Percentiles rank a stretch among this genome's conserved stretches.
phyloP scores from a whole-genome alignment of 2,329 filamentous ascomycete species.

The Colletotrichum limetticola region DNA sequence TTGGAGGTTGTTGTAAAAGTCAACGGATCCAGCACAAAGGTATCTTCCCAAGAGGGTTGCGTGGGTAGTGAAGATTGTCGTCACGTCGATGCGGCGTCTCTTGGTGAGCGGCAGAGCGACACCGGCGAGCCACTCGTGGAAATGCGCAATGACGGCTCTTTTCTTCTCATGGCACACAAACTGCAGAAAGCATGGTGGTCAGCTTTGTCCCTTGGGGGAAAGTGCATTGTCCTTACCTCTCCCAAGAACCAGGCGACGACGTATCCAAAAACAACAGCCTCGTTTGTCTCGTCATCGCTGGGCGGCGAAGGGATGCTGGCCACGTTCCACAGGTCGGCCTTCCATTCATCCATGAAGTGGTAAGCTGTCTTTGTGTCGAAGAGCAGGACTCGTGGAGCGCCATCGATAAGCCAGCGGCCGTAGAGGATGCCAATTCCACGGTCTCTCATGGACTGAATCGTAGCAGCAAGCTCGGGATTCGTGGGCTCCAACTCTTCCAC shows the following conservation, averaged over 20 bases:
- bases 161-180: constrained; percentile 94
- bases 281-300: constrained; percentile 93
- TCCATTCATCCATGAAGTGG: constrained; percentile 94
- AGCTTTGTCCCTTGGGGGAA: not conserved
- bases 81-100: constrained; percentile 94
- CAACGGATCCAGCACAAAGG: constrained; percentile 95
- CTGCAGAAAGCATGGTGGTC: constrained; percentile 56
- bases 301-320: constrained; percentile 94
- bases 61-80: constrained; percentile 98
- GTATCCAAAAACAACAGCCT: constrained; percentile 97
- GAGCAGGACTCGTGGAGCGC: constrained; percentile 90
- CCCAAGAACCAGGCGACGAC: constrained; percentile 97
- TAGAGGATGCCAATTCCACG: constrained; percentile 91
- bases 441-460: constrained; percentile 92
- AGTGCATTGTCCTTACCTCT: constrained; percentile 72
- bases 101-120: constrained; percentile 92
- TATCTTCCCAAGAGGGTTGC: constrained; percentile 95
- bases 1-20: constrained; percentile 99
- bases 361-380: constrained; percentile 97
- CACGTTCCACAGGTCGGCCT: constrained; percentile 91
- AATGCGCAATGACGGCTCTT: constrained; percentile 94
- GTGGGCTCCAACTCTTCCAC: constrained; percentile 92
- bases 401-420: constrained; percentile 97
- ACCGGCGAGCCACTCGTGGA: constrained; percentile 98
- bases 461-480: constrained; percentile 80